Evolutionary conservation across 306 rosid genomes (phyloP).

Genomic region (Quercus agrifolia): DNA sequence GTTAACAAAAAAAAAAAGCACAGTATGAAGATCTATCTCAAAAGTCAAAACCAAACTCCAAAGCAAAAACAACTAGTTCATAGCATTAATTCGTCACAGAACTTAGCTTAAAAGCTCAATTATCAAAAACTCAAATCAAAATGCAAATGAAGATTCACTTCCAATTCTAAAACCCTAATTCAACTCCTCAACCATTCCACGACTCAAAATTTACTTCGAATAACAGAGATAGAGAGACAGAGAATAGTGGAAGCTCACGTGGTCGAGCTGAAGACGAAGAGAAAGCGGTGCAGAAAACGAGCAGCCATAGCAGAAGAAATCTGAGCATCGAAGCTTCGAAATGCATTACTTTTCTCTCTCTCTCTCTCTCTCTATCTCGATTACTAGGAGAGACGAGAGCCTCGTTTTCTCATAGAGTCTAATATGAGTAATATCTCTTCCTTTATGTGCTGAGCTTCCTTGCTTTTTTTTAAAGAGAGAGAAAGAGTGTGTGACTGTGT

Average conservation of each 20-base stretch:
- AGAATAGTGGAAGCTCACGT: slow-evolving; percentile 37
- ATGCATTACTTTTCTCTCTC: neutral
- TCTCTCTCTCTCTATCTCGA: neutral
- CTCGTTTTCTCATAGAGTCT: slow-evolving; percentile 19
- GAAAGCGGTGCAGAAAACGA: slow-evolving; percentile 36
- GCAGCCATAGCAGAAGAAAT: slow-evolving; percentile 48
- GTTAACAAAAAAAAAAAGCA: neutral
- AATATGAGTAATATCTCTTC: neutral
- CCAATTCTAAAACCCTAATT: slow-evolving; percentile 6
- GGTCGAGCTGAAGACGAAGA: slow-evolving; percentile 37
- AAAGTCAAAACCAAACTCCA: neutral
- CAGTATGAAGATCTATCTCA: neutral
- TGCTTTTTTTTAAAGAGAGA: slow-evolving; percentile 1
- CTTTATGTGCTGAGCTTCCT: neutral
- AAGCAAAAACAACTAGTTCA: neutral
- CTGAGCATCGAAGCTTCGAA: slow-evolving; percentile 38
- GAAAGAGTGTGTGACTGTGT: neutral
- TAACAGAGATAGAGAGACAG: neutral
- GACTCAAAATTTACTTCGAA: neutral
- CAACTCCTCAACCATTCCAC: slow-evolving; percentile 1
- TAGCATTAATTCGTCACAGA: neutral
- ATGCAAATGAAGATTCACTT: slow-evolving; percentile 13
- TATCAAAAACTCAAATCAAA: neutral
- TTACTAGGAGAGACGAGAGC: neutral
- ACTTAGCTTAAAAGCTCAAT: neutral